Conservation (phyloP, 176 grass and related monocot species). For the Oryza officinalis region DNA sequence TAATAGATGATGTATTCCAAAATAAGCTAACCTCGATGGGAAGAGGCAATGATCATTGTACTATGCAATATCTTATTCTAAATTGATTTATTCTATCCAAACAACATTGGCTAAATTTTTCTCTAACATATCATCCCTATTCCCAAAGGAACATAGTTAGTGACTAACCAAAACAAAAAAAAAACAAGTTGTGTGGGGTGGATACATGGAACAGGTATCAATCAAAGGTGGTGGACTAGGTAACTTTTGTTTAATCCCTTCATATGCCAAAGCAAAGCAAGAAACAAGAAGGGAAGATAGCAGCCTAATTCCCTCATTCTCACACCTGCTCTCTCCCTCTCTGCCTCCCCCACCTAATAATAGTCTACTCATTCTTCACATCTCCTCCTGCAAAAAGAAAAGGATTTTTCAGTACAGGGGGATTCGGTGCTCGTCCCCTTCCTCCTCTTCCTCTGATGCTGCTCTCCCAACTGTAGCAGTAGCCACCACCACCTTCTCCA, state of each 20-base stretch:
- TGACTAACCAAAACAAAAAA: background rate
- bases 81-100: too few relatives aligned
- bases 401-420: background rate
- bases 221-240: background rate
- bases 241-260: background rate
- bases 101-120: background rate
- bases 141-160: background rate
- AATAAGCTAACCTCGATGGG: too few relatives aligned
- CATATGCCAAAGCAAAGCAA: constrained; percentile 16
- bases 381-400: background rate
- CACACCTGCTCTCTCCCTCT: constrained; percentile 9
- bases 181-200: background rate
- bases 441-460: background rate
- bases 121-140: background rate
- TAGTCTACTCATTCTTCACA: constrained; percentile 11
- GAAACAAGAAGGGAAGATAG: background rate
- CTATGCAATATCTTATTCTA: too few relatives aligned
- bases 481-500: background rate
- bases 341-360: constrained; percentile 24
- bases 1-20: too few relatives aligned
- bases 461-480: background rate
- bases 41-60: too few relatives aligned
- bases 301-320: constrained; percentile 26
- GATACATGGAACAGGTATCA: background rate
- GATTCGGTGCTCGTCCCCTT: constrained; percentile 21